These are phyloP conservation scores for Trypethelium eluteriae DNA, from an alignment of 495 filamentous ascomycete genomes.

Conservation along the genomic window DNA sequence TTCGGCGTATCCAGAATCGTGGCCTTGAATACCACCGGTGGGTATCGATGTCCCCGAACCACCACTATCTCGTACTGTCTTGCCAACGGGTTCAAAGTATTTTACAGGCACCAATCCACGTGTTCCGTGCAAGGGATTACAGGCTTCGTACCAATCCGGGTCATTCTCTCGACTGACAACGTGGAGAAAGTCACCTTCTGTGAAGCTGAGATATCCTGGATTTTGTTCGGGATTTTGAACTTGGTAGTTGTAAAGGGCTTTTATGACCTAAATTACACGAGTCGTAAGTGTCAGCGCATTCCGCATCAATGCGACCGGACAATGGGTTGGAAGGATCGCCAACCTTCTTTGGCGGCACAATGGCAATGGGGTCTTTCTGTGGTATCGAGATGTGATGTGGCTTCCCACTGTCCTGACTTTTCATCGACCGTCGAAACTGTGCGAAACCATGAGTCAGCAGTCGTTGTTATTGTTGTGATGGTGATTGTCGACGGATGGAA, in stretches of 20 bases:
- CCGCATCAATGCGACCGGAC: neutral
- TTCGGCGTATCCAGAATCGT: constrained; percentile 80
- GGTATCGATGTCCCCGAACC: constrained; percentile 41
- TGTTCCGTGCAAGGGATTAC: constrained; percentile 85
- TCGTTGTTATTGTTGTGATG: neutral
- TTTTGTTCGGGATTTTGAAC: constrained; percentile 44
- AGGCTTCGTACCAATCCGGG: constrained; percentile 94
- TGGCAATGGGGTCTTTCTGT: constrained; percentile 88
- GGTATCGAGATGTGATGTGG: constrained; percentile 79
- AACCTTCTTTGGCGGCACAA: constrained; percentile 95
- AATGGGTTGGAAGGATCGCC: constrained; percentile 24
- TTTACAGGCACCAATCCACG: constrained; percentile 87
- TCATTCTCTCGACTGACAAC: constrained; percentile 96
- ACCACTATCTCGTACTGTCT: constrained; percentile 79
- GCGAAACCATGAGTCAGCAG: neutral
- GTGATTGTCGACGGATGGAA: neutral
- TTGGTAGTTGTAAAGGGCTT: constrained; percentile 88
- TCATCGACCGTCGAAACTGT: constrained; percentile 38
- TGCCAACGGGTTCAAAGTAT: constrained; percentile 86
- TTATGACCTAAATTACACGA: constrained; percentile 65
- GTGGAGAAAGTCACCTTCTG: constrained; percentile 94
- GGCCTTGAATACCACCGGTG: constrained; percentile 38
- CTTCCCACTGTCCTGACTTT: constrained; percentile 41
- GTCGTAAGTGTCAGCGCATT: constrained; percentile 9
- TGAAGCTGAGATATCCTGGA: constrained; percentile 76